Evolutionary conservation across 2,329 filamentous ascomycete species (phyloP).

Genomic region (Bimuria novae-zelandiae): DNA sequence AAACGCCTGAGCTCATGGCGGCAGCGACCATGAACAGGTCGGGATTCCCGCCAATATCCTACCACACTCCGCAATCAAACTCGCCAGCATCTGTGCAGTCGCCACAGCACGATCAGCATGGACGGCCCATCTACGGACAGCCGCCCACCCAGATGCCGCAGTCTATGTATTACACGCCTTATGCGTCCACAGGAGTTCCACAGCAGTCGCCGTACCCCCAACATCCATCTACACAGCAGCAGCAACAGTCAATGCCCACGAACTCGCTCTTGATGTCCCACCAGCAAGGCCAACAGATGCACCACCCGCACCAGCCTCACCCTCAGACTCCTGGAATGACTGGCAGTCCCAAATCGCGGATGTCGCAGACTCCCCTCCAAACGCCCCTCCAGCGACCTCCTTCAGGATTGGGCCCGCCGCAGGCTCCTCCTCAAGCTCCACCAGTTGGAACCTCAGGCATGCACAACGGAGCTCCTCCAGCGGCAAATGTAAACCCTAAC

Average conservation of each 20-base stretch:
- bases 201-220: slow-evolving; percentile 62
- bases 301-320: slow-evolving; percentile 48
- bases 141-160: slow-evolving; percentile 78
- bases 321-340: slow-evolving; percentile 63
- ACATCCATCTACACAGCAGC: slow-evolving; percentile 59
- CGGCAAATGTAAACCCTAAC: slow-evolving; percentile 74
- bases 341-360: slow-evolving; percentile 60
- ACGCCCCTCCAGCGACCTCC: slow-evolving; percentile 61
- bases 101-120: slow-evolving; percentile 87
- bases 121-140: slow-evolving; percentile 80
- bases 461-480: slow-evolving; percentile 45
- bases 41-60: slow-evolving; percentile 78
- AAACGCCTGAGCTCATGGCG: slow-evolving; percentile 73
- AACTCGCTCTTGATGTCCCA: slow-evolving; percentile 60
- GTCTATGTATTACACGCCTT: slow-evolving; percentile 75
- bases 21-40: slow-evolving; percentile 68
- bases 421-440: slow-evolving; percentile 46
- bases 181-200: slow-evolving; percentile 53
- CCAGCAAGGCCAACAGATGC: slow-evolving; percentile 49
- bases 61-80: slow-evolving; percentile 93
- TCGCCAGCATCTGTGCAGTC: slow-evolving; percentile 93
- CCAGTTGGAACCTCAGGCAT: slow-evolving; percentile 48
- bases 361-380: slow-evolving; percentile 57
- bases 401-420: slow-evolving; percentile 51
- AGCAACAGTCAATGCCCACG: slow-evolving; percentile 58